Evolutionary conservation across 2,329 filamentous ascomycete genomes (phyloP).

Genomic region (Rhexocercosporidium sp.): DNA sequence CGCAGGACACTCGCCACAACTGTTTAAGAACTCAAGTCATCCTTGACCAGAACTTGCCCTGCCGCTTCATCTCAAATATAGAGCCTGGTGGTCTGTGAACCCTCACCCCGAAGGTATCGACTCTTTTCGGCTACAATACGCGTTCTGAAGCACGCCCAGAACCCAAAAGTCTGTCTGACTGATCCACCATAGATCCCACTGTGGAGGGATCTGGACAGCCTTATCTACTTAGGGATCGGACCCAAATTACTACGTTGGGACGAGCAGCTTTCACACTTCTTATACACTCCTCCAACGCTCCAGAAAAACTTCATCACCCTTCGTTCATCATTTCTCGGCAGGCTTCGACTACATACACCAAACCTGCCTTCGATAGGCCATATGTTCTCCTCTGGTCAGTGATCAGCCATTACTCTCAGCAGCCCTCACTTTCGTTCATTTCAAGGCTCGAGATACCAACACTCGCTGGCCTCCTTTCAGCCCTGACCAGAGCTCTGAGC

Average conservation of each 20-base stretch:
- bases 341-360: conserved; percentile 26
- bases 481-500: conserved; percentile 8
- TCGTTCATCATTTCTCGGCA: conserved; percentile 25
- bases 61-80: conserved; percentile 34
- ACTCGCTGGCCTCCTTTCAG: conserved; percentile 16
- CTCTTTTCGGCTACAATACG: conserved; percentile 34
- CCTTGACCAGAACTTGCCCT: conserved; percentile 29
- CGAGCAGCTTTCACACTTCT: conserved; percentile 22
- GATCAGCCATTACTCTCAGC: conserved; percentile 35
- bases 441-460: conserved; percentile 32
- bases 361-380: conserved; percentile 34
- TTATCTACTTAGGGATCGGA: conserved; percentile 37
- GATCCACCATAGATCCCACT: conserved; percentile 33
- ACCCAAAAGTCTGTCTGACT: conserved; percentile 30
- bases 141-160: conserved; percentile 41
- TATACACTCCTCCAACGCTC: conserved; percentile 30
- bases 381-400: conserved; percentile 39
- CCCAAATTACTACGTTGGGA: conserved; percentile 21
- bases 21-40: conserved; percentile 32
- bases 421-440: conserved; percentile 41
- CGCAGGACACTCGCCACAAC: conserved; percentile 37
- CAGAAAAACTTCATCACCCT: conserved; percentile 29
- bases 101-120: conserved; percentile 30
- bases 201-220: conserved; percentile 33
- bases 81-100: conserved; percentile 35